Evolutionary conservation across 2,329 filamentous ascomycete species (phyloP).

Genomic region (Fusarium beomiforme): DNA sequence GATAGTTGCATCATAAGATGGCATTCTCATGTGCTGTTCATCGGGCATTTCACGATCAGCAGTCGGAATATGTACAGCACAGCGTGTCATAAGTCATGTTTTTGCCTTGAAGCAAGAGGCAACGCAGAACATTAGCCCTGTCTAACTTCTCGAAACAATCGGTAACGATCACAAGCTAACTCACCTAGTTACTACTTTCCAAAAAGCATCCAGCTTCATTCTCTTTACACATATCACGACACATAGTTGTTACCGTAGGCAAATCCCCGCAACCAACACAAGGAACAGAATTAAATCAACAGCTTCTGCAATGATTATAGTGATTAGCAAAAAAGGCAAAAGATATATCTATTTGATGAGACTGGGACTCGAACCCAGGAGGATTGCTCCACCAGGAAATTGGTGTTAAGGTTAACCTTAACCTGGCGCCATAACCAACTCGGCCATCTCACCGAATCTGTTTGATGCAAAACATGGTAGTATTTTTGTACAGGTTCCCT

Average conservation of each 20-base stretch:
- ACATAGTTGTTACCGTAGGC: not conserved
- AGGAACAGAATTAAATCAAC: not conserved
- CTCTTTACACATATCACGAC: rapidly evolving
- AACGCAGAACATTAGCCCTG: no score
- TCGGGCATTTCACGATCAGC: no score
- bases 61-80: no score
- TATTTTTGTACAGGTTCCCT: rapidly evolving
- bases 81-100: no score
- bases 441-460: constrained; percentile 47
- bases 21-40: no score
- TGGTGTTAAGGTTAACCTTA: constrained; percentile 47
- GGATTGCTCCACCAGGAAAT: constrained; percentile 49
- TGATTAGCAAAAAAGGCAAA: not conserved
- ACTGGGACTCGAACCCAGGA: constrained; percentile 51
- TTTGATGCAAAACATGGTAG: rapidly evolving
- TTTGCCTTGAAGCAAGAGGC: no score
- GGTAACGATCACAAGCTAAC: no score
- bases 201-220: not conserved
- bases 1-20: no score
- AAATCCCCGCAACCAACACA: not conserved
- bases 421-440: constrained; percentile 51
- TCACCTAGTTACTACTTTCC: no score
- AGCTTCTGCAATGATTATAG: not conserved
- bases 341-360: constrained; percentile 34
- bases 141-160: no score